Base-by-base conservation (phyloP, 176 grass and related monocot genomes). In the Cenchrus purpureus region DNA sequence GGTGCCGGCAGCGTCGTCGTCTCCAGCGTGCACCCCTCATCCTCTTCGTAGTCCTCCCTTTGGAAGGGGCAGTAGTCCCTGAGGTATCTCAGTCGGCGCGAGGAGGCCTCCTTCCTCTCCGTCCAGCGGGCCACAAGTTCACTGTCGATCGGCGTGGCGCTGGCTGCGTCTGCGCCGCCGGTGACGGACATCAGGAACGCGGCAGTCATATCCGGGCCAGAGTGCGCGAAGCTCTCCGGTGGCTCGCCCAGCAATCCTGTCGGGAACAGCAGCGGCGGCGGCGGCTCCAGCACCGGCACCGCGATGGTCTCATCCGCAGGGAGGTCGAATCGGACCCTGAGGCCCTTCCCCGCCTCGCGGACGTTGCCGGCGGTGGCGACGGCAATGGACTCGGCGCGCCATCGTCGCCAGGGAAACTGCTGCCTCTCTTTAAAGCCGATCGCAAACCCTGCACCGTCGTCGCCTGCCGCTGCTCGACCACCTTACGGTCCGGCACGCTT, bases 21-120 rank as follows among this genome's bases (percentile, higher is more conserved):
- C 16, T 10, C 64, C 65, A 5, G 34, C 31, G 12, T 2, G 0
- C 16, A 54, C 10, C 37, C 77, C 20, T 66, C 58, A n/a, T 29
- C 54, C 40, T 78, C 42, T 3, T 69, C 52, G 19, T 50, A 28
- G 7, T 60, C 79, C 31, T 71, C 81, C 12, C 46, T 75, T 51
- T 56, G 60, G 50, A 84, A 84, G 12, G 72, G 72, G 3, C 60
- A 66, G n/a, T 55, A 76, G 12, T 84, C 61, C 22, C 32, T 84
- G 32, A 84, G 48, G 34, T 76, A 76, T 0, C 60, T 43, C 29
- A 25, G 14, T 19, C 82, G 82, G 31, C 82, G 82, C 12, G n/a
- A 65, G 45, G 34, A 67, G 17, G 49, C n/a, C 60, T 42, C 48
- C 31, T n/a, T 65, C 46, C 34, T 42, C 46, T 84, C 48, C 46